Evolutionary conservation across 1,139 yeast genomes (phyloP).

Genomic region (Taphrina sp.): DNA sequence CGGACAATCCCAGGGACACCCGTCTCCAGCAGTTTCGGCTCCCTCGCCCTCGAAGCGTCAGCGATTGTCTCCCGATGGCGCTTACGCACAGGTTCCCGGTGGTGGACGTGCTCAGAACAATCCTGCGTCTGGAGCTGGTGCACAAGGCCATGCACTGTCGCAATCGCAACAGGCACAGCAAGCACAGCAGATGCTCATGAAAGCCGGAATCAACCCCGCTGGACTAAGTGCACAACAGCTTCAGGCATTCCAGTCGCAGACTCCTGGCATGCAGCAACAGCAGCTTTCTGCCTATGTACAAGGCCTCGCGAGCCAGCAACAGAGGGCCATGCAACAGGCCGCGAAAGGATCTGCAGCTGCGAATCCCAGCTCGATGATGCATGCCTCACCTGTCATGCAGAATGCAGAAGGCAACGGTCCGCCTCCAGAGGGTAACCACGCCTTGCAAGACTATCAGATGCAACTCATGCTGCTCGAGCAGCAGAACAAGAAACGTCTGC

Average conservation of each 20-base stretch:
- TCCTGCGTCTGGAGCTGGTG: slow-evolving; percentile 6
- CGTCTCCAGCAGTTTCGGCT: slow-evolving; percentile 35
- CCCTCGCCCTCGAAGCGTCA: slow-evolving; percentile 46
- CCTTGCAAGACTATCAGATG: slow-evolving; percentile 71
- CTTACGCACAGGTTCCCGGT: slow-evolving; percentile 39
- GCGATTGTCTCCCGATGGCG: slow-evolving; percentile 46
- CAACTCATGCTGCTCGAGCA: slow-evolving; percentile 69
- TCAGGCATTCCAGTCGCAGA: slow-evolving; percentile 36
- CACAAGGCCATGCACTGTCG: too few relatives aligned
- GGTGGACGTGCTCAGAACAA: slow-evolving; percentile 6
- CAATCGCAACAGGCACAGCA: slow-evolving; percentile 15
- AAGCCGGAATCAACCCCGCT: slow-evolving; percentile 38
- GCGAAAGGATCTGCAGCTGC: slow-evolving; percentile 35
- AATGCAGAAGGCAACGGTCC: slow-evolving; percentile 25
- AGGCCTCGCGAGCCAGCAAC: slow-evolving; percentile 39
- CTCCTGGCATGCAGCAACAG: slow-evolving; percentile 36
- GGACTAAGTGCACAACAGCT: slow-evolving; percentile 36
- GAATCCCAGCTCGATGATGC: slow-evolving; percentile 12
- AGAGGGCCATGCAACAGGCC: slow-evolving; percentile 40
- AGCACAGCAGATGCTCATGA: slow-evolving; percentile 43
- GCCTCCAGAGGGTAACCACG: slow-evolving; percentile 40
- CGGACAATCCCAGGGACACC: slow-evolving; percentile 27
- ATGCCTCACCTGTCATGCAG: slow-evolving; percentile 30
- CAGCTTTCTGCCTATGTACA: slow-evolving; percentile 35
- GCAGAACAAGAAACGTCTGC: slow-evolving; percentile 59